Evolutionary conservation across 163 green algal genomes (phyloP), one percentile per base, ranked within the genome.

Genomic region (Chlamydomonas reinhardtii): DNA sequence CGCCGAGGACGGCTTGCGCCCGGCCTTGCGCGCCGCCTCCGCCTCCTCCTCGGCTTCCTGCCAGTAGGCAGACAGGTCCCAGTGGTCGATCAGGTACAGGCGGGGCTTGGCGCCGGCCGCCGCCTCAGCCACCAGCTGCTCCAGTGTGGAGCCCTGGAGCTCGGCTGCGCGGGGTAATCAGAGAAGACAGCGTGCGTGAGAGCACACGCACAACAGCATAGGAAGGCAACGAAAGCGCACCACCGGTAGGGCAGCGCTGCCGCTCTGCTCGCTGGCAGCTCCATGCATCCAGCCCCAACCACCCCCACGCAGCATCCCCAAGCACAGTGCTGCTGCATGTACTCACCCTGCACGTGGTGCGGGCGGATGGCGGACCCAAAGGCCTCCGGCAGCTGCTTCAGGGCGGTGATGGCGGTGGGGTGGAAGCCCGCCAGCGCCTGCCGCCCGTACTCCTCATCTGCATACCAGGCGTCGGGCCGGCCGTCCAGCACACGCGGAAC

Each of bases 391-490:
- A 89, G 56, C 32, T 74, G 5, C 17, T 48, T 89, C 17, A 94
- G 73, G 15, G 87, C 91, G 2, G 52, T 27, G 37, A 94, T 43
- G 22, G 71, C 66, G 24, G 32, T 73, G 39, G 91, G 89, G 87
- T 94, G 89, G 77, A 88, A 81, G 39, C 91, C 91, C 0, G 88
- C 88, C 43, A 94, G 34, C 25, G 32, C 62, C 88, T 94, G 88
- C 11, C 90, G 79, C 15, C 91, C 91, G 43, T 82, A 89, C 91
- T 94, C 91, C 73, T 90, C 69, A 39, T 94, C 91, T 5, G 48
- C 85, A 25, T 35, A 15, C 87, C 89, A 90, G 73, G 74, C 73
- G 43, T 75, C 74, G 9, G 43, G 39, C 6, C 86, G 86, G 43
- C 35, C 52, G 16, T 71, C 71, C 34, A 84, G 43, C 35, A 87